Conservation (phyloP, 2,329 filamentous ascomycete genomes). For the Aspergillus pseudoglaucus region DNA sequence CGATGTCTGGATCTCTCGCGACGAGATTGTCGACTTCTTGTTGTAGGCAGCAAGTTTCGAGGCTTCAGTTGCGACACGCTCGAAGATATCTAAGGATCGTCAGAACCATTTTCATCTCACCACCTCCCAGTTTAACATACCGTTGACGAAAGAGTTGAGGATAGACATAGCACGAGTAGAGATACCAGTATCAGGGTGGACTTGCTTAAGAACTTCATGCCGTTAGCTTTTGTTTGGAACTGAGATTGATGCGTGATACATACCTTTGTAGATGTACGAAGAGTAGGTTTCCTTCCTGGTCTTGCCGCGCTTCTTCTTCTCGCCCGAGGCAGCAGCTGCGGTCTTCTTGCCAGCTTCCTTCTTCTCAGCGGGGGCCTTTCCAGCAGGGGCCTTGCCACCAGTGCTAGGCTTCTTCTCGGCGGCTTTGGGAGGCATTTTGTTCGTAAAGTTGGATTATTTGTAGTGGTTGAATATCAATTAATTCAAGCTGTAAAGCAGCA, state of each 20-base stretch:
- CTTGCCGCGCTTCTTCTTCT: constrained; percentile 99
- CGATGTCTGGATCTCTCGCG: constrained; percentile 98
- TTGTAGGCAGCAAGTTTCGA: constrained; percentile 99
- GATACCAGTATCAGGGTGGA: constrained; percentile 99
- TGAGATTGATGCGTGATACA: constrained; percentile 28
- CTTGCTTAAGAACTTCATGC: constrained; percentile 88
- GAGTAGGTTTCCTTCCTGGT: constrained; percentile 99
- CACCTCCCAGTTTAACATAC: constrained; percentile 47
- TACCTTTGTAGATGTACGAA: constrained; percentile 99
- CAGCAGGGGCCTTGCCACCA: constrained; percentile 84
- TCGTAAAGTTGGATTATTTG: constrained; percentile 12
- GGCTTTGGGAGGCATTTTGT: constrained; percentile 92
- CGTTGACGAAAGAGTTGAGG: constrained; percentile 99
- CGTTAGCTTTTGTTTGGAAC: not conserved
- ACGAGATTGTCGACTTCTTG: constrained; percentile 99
- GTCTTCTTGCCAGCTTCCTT: constrained; percentile 99
- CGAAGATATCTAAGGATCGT: constrained; percentile 76
- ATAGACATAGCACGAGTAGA: constrained; percentile 99
- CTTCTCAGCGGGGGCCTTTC: constrained; percentile 85
- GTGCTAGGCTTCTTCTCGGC: constrained; percentile 95
- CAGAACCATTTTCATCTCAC: not conserved
- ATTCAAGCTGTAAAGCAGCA: constrained; percentile 1
- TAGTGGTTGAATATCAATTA: constrained; percentile 2
- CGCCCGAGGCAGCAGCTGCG: constrained; percentile 70
- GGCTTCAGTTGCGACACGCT: constrained; percentile 96